These are phyloP conservation scores for Metschnikowia sp. DNA, from an alignment of 805 yeast species.

Conservation along the genomic window DNA sequence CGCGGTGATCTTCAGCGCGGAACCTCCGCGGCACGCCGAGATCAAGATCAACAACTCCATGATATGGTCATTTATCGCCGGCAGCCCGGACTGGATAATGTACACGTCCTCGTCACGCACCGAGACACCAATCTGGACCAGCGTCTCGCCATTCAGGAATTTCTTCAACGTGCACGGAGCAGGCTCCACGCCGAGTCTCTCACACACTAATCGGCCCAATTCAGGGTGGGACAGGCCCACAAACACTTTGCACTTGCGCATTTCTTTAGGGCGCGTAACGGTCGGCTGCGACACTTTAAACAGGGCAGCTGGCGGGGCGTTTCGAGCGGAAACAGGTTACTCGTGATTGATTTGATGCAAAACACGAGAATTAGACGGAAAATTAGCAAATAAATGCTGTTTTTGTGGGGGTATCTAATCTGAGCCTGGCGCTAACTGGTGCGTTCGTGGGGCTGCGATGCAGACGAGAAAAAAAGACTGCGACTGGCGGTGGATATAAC, in stretches of 20 bases:
- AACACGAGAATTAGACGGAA: too few relatives aligned
- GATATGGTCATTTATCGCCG: slow-evolving; percentile 85
- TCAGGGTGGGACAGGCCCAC: slow-evolving; percentile 97
- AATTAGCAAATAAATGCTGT: too few relatives aligned
- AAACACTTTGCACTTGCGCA: slow-evolving; percentile 97
- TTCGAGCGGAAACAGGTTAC: too few relatives aligned
- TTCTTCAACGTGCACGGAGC: slow-evolving; percentile 90
- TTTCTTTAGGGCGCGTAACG: slow-evolving; percentile 26
- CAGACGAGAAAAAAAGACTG: too few relatives aligned
- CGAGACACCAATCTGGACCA: slow-evolving; percentile 90
- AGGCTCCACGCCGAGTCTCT: slow-evolving; percentile 84
- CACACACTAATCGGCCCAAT: slow-evolving; percentile 86
- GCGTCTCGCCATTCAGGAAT: slow-evolving; percentile 96
- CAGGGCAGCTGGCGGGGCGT: too few relatives aligned
- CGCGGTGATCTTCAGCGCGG: slow-evolving; percentile 96
- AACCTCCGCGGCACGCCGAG: slow-evolving; percentile 95
- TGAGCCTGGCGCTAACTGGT: not conserved
- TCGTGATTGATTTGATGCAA: too few relatives aligned
- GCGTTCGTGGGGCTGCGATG: too few relatives aligned
- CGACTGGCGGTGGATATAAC: too few relatives aligned
- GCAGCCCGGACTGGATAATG: slow-evolving; percentile 81
- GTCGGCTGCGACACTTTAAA: too few relatives aligned
- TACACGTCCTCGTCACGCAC: slow-evolving; percentile 97
- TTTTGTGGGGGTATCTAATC: too few relatives aligned
- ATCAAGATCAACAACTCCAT: slow-evolving; percentile 94